Conservation (phyloP, 1,284 basidiomycete species). For the Gymnopus androsaceus region DNA sequence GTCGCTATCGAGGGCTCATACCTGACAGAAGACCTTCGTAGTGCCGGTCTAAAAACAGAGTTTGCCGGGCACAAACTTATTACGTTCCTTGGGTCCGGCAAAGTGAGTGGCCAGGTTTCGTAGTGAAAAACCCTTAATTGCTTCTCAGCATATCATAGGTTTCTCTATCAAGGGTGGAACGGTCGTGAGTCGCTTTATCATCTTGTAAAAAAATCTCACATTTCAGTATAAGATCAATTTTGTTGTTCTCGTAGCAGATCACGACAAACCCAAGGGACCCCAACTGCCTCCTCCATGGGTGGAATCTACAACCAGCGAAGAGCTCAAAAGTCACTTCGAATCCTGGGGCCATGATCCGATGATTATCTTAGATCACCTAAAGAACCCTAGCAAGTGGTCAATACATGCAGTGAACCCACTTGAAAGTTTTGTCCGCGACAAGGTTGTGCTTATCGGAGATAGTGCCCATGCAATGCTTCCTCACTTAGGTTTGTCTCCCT, state of each 20-base stretch:
- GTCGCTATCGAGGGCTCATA: slow-evolving; percentile 49
- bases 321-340: slow-evolving; percentile 46
- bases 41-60: slow-evolving; percentile 43
- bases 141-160: slow-evolving; percentile 53
- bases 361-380: slow-evolving; percentile 47
- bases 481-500: not conserved
- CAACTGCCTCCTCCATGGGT: slow-evolving; percentile 50
- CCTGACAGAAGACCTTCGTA: slow-evolving; percentile 37
- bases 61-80: slow-evolving; percentile 35
- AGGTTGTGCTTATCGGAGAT: slow-evolving; percentile 59
- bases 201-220: not conserved
- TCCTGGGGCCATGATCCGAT: slow-evolving; percentile 53
- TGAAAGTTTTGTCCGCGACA: slow-evolving; percentile 45
- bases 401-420: slow-evolving; percentile 58
- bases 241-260: slow-evolving; percentile 50
- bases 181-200: slow-evolving; percentile 35
- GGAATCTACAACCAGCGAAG: slow-evolving; percentile 40
- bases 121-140: not conserved
- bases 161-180: slow-evolving; percentile 52
- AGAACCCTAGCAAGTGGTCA: slow-evolving; percentile 58
- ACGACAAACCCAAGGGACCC: slow-evolving; percentile 37
- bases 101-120: slow-evolving; percentile 37
- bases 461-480: slow-evolving; percentile 32
- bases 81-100: slow-evolving; percentile 43
- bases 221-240: slow-evolving; percentile 58